phyloP scores from a whole-genome alignment of 2,329 filamentous ascomycete species.

The Alternaria rosae region DNA sequence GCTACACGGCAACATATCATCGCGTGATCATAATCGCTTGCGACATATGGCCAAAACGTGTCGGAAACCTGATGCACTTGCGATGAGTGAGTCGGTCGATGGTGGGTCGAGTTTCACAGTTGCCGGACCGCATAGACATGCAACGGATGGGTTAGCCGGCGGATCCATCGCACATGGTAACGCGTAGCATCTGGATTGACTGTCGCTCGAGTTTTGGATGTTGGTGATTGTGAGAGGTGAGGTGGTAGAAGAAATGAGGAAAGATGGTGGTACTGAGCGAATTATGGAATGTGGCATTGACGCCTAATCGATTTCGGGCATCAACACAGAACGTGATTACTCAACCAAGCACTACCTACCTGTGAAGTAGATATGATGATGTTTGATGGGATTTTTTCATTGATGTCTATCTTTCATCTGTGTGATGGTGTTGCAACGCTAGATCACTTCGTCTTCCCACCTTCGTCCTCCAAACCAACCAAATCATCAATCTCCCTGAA shows the following conservation, averaged over 20 bases:
- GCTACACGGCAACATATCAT: constrained; percentile 1
- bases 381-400: neutral
- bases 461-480: constrained; percentile 18
- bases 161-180: neutral
- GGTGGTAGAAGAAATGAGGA: neutral
- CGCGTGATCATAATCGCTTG: constrained; percentile 19
- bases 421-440: neutral
- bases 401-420: too few species aligned
- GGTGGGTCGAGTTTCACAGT: constrained; percentile 41
- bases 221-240: neutral
- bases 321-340: neutral
- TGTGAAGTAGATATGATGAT: rapidly evolving
- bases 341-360: neutral
- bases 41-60: constrained; percentile 14
- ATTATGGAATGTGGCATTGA: neutral
- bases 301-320: neutral
- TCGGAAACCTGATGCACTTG: constrained; percentile 26
- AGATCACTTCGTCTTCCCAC: neutral
- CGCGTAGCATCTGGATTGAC: neutral
- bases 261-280: neutral
- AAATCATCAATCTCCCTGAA: constrained; percentile 41
- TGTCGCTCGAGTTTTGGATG: neutral
- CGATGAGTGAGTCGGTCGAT: constrained; percentile 13
- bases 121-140: neutral
- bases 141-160: neutral